Percentiles rank a stretch among this genome's conserved stretches.
These are phyloP conservation scores for Chaetoscypha palmicola DNA, from an alignment of 2,329 filamentous ascomycete genomes.

Conservation along the genomic window DNA sequence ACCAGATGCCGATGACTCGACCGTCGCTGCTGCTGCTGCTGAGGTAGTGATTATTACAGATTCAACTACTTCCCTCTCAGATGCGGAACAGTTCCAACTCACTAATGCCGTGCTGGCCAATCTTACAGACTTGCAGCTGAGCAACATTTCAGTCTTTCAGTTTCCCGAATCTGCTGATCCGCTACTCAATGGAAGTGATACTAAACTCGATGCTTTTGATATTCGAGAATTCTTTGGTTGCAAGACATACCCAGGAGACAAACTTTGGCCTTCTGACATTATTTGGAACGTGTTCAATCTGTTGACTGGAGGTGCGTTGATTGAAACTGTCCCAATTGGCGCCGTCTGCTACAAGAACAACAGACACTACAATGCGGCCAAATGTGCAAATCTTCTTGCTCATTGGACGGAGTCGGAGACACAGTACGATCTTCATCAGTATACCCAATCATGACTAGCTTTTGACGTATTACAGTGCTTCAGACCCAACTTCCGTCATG, in stretches of 20 bases:
- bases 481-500: slow-evolving; percentile 38
- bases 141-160: neutral
- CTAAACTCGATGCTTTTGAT: neutral
- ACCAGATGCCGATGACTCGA: too few species aligned
- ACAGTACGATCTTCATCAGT: slow-evolving; percentile 26
- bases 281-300: slow-evolving; percentile 42
- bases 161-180: neutral
- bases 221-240: slow-evolving; percentile 7
- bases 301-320: slow-evolving; percentile 36
- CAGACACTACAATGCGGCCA: neutral
- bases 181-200: neutral
- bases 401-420: slow-evolving; percentile 32
- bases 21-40: neutral
- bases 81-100: slow-evolving; percentile 1
- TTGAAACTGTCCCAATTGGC: slow-evolving; percentile 39
- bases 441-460: neutral
- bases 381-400: slow-evolving; percentile 16
- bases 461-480: slow-evolving; percentile 23
- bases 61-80: neutral
- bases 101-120: neutral
- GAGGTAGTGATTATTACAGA: neutral
- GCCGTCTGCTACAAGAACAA: slow-evolving; percentile 35
- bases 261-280: slow-evolving; percentile 40
- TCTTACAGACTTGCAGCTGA: neutral
- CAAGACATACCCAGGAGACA: slow-evolving; percentile 23